Conservation (phyloP, 371 early-diverging fungal species). For the Sporodiniella umbellata region DNA sequence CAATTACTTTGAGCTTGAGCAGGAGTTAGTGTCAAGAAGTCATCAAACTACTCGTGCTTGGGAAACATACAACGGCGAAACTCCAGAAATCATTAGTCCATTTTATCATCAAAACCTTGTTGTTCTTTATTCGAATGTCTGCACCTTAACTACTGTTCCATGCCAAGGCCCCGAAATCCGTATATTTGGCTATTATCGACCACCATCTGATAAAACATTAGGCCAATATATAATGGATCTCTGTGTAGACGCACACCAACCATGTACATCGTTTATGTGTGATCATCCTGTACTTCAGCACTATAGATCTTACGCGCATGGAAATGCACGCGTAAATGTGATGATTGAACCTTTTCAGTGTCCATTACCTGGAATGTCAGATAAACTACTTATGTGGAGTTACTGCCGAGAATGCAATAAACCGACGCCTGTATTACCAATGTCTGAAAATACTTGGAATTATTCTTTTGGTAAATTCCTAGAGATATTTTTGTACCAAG, state of each 20-base stretch:
- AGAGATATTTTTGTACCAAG: slow-evolving; percentile 85
- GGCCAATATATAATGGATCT: slow-evolving; percentile 88
- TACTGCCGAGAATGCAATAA: slow-evolving; percentile 74
- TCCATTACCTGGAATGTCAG: slow-evolving; percentile 70
- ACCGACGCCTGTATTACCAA: slow-evolving; percentile 69
- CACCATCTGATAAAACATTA: slow-evolving; percentile 77
- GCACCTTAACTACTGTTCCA: slow-evolving; percentile 61
- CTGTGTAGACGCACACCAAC: slow-evolving; percentile 63
- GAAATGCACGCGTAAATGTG: slow-evolving; percentile 76
- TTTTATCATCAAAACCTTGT: slow-evolving; percentile 75
- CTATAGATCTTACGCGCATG: slow-evolving; percentile 85
- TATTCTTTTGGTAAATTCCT: slow-evolving; percentile 97
- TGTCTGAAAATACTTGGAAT: slow-evolving; percentile 91
- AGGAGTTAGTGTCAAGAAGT: slow-evolving; percentile 48
- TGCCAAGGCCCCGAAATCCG: slow-evolving; percentile 81
- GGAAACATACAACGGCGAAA: slow-evolving; percentile 59
- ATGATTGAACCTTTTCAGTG: slow-evolving; percentile 67
- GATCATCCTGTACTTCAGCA: slow-evolving; percentile 75
- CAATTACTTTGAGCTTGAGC: slow-evolving; percentile 26
- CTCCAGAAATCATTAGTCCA: slow-evolving; percentile 58
- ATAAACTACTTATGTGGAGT: slow-evolving; percentile 90
- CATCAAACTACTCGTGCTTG: slow-evolving; percentile 51
- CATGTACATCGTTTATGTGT: slow-evolving; percentile 76
- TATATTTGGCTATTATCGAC: slow-evolving; percentile 80
- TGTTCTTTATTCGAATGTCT: slow-evolving; percentile 72